Conservation (phyloP, 1,139 yeast genomes). For the Scheffersomyces illinoinensis region DNA sequence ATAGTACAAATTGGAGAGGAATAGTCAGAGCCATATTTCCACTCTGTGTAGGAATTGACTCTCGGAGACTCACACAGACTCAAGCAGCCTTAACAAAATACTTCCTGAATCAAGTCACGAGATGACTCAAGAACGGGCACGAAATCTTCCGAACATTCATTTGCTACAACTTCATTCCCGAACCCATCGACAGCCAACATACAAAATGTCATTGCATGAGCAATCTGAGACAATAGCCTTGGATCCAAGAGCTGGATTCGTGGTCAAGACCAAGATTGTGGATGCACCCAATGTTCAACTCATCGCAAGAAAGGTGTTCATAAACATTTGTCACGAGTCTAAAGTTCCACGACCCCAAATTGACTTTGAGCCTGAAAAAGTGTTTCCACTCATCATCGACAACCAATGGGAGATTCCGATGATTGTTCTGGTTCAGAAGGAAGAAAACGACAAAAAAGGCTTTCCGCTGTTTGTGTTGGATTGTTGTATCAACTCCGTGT, state of each 20-base stretch:
- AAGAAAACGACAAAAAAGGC: slow-evolving; percentile 72
- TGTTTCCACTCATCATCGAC: slow-evolving; percentile 66
- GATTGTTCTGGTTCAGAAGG: slow-evolving; percentile 55
- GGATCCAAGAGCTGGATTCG: slow-evolving; percentile 62
- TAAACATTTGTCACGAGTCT: slow-evolving; percentile 69
- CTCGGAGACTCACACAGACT: neutral
- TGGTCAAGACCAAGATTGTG: slow-evolving; percentile 58
- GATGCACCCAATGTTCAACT: slow-evolving; percentile 23
- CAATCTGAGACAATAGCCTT: slow-evolving; percentile 10
- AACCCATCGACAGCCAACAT: neutral
- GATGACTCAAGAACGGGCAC: neutral
- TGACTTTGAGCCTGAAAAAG: slow-evolving; percentile 55
- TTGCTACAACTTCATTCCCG: neutral
- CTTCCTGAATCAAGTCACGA: neutral
- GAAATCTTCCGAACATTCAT: neutral
- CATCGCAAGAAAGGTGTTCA: slow-evolving; percentile 64
- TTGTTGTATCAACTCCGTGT: slow-evolving; percentile 65
- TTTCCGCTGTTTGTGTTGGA: slow-evolving; percentile 65
- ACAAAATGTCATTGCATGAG: slow-evolving; percentile 8
- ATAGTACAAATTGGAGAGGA: neutral
- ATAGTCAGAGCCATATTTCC: neutral
- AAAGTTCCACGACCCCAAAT: slow-evolving; percentile 56
- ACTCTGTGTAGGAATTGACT: neutral
- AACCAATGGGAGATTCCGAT: slow-evolving; percentile 87
- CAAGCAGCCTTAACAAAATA: neutral